Evolutionary conservation across 2,329 filamentous ascomycete genomes (phyloP), one percentile per base, ranked within the genome.

Genomic region (Sporothrix brunneoviolacea): DNA sequence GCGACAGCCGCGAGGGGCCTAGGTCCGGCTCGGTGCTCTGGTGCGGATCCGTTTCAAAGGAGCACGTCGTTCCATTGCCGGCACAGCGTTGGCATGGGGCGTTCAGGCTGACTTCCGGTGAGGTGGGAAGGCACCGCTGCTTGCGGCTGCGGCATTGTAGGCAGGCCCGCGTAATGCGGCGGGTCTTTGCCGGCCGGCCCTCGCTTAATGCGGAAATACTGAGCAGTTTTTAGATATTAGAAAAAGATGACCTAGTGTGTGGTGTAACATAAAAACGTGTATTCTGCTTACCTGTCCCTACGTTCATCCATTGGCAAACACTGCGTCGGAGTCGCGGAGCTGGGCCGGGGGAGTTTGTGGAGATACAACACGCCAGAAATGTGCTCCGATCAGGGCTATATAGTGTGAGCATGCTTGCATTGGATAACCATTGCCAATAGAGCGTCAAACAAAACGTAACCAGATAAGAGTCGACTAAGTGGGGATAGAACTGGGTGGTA

Each of bases 61-160:
- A 47, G 24, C 44, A 47, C 22, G 35, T 39, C 44, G 35, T 30
- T 4, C 35, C 35, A 16, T 32, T 47, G 33, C 44, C 16, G 15
- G 44, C 16, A 18, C 44, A 47, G 8, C 44, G 44, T 16, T 39
- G 44, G 35, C 44, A 47, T 15, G 44, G 35, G 3, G 33, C 35
- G 7, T 22, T 27, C 18, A 27, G n/a, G 33, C 35, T 19, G 16
- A 10, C 24, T 15, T 36, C 44, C 1, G 35, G n/a, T 3, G 44
- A n/a, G 6, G 35, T 9, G n/a, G n/a, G n/a, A n/a, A 47, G 24
- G 15, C 44, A 47, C 8, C 44, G 35, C 35, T 47, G 44, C 24
- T 47, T 47, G n/a, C 44, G 44, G 16, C 44, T 47, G n/a, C 44
- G 44, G 44, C 44, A 47, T 18, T 47, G 44, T 12, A 39, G 22